Percentiles rank a stretch among this genome's conserved stretches.
phyloP scores from a whole-genome alignment of 495 filamentous ascomycete species.

The Penicillium cinerascens region DNA sequence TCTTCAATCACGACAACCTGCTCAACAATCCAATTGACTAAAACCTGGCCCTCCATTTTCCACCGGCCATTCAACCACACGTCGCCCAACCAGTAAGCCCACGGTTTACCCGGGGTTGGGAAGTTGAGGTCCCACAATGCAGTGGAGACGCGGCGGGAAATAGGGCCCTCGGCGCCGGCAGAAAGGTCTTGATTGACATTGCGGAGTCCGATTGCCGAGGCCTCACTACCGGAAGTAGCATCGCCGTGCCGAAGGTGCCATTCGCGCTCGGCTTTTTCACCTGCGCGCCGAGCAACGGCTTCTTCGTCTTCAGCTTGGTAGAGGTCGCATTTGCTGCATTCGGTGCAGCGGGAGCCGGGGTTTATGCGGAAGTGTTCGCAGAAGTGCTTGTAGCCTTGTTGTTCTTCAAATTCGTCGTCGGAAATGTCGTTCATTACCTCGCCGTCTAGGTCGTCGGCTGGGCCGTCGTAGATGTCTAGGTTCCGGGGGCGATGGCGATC shows the following conservation, averaged over 20 bases:
- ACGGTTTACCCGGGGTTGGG: constrained; percentile 15
- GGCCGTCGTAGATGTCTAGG: constrained; percentile 9
- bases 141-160: constrained; percentile 3
- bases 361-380: constrained; percentile 86
- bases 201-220: constrained; percentile 16
- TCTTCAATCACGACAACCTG: constrained; percentile 38
- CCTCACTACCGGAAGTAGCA: constrained; percentile 11
- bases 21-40: constrained; percentile 48
- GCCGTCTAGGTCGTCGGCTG: constrained; percentile 6
- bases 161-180: constrained; percentile 11
- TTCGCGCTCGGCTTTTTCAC: constrained; percentile 71
- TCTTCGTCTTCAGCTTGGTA: constrained; percentile 88
- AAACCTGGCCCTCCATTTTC: constrained; percentile 41
- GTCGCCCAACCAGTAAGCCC: constrained; percentile 37
- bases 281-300: constrained; percentile 67
- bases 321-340: constrained; percentile 86
- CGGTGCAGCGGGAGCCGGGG: constrained; percentile 65
- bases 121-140: constrained; percentile 18
- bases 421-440: constrained; percentile 4
- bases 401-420: constrained; percentile 40
- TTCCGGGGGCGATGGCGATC: constrained; percentile 2
- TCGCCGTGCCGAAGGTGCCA: constrained; percentile 69
- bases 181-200: constrained; percentile 40
- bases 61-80: constrained; percentile 39
- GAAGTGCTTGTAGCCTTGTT: constrained; percentile 82